Percentiles rank a stretch among this genome's conserved stretches.
Conservation (phyloP, 768 basidiomycete genomes). For the Termitomyces sp. region DNA sequence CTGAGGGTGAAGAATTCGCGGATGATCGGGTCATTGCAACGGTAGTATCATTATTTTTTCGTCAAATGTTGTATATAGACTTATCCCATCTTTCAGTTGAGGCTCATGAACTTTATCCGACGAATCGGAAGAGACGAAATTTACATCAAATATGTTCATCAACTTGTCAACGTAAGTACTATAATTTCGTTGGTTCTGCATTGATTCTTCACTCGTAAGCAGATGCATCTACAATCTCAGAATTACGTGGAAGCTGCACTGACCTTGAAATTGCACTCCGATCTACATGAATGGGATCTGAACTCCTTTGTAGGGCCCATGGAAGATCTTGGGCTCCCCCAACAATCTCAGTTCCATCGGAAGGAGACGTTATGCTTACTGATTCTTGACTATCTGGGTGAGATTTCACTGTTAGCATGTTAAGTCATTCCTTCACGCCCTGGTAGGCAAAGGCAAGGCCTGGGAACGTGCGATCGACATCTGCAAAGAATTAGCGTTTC, state of each 20-base stretch:
- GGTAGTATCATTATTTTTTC: constrained; percentile 29
- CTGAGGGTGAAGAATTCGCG: constrained; percentile 89
- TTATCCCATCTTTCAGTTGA: constrained; percentile 41
- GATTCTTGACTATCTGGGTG: constrained; percentile 91
- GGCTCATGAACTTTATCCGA: constrained; percentile 91
- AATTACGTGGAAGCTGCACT: constrained; percentile 92
- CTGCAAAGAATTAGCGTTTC: constrained; percentile 84
- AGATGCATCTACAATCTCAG: constrained; percentile 87
- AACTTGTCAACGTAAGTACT: constrained; percentile 75
- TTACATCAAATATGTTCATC: constrained; percentile 94
- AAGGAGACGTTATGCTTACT: constrained; percentile 90
- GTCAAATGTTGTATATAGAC: not conserved
- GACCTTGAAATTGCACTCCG: constrained; percentile 90
- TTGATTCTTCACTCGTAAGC: constrained; percentile 13
- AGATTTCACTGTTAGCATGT: constrained; percentile 1
- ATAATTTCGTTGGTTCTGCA: constrained; percentile 3
- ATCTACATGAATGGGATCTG: constrained; percentile 88
- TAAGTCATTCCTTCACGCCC: not conserved
- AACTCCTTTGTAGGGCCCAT: constrained; percentile 78
- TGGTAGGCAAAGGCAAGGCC: constrained; percentile 88
- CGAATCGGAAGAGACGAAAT: constrained; percentile 90
- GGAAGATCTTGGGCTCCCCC: constrained; percentile 85
- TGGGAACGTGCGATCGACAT: constrained; percentile 94
- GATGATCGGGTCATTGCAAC: constrained; percentile 95
- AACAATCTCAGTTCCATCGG: constrained; percentile 90